Percentiles rank a stretch among this genome's conserved stretches.
These are phyloP conservation scores for Boletus sensibilis DNA, from an alignment of 768 basidiomycete genomes.

Conservation along the genomic window DNA sequence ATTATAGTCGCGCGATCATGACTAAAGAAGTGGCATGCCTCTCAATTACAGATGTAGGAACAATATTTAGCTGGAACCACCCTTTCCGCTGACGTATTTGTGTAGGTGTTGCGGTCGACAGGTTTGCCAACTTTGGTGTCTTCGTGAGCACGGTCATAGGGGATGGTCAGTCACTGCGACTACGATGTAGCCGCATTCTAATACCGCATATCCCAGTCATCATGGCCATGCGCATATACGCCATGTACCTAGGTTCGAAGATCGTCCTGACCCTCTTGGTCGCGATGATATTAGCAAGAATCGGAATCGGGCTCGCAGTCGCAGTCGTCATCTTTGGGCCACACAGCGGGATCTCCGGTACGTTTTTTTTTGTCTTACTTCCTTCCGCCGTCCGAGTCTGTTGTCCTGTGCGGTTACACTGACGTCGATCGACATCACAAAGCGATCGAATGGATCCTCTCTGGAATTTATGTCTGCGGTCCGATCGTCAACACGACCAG, in stretches of 20 bases:
- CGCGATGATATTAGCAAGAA: constrained; percentile 1
- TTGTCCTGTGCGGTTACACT: background rate
- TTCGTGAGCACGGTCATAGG: constrained; percentile 10
- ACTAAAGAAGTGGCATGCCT: background rate
- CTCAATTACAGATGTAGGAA: constrained; percentile 11
- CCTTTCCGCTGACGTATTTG: background rate
- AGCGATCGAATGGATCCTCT: constrained; percentile 20
- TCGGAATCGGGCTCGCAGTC: constrained; percentile 10
- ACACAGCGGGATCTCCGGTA: constrained; percentile 18
- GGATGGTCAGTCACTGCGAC: constrained; percentile 5
- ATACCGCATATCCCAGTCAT: constrained; percentile 2
- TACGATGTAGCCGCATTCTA: background rate
- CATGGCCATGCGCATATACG: constrained; percentile 21
- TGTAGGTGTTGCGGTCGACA: constrained; percentile 10
- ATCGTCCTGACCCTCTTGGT: constrained; percentile 7
- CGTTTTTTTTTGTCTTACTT: background rate
- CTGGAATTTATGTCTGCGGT: constrained; percentile 16
- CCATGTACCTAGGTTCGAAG: constrained; percentile 21
- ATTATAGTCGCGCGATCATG: background rate
- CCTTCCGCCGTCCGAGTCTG: too few relatives aligned
- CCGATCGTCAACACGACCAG: background rate
- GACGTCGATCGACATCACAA: background rate
- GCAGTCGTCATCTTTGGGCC: constrained; percentile 14
- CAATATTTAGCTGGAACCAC: background rate
- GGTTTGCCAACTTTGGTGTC: constrained; percentile 13